Percentiles rank a stretch among this genome's conserved stretches.
Evolutionary conservation across 306 rosid genomes (phyloP).

Genomic region (Mimosa bimucronata): DNA sequence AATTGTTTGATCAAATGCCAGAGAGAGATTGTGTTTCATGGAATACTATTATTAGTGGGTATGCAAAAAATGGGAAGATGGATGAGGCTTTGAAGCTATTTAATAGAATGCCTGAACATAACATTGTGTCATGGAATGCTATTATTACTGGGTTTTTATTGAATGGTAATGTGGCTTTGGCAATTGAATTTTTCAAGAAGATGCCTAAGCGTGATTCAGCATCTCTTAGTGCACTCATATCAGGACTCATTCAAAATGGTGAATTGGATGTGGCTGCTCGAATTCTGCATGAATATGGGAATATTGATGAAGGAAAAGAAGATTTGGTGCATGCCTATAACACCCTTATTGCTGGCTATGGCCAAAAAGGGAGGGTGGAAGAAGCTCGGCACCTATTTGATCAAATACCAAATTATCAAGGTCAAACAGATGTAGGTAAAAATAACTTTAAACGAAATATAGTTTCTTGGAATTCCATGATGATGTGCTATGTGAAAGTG

Average conservation of each 20-base stretch:
- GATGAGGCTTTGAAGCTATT: slow-evolving; percentile 50
- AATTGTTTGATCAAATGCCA: slow-evolving; percentile 50
- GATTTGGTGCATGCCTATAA: slow-evolving; percentile 54
- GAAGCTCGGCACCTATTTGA: slow-evolving; percentile 52
- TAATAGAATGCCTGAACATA: slow-evolving; percentile 44
- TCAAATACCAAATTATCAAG: slow-evolving; percentile 35
- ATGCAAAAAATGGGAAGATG: slow-evolving; percentile 53
- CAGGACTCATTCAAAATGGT: slow-evolving; percentile 51
- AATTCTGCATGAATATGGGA: slow-evolving; percentile 43
- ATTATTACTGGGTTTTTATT: slow-evolving; percentile 52
- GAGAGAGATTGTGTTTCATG: slow-evolving; percentile 54
- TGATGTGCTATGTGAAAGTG: slow-evolving; percentile 56
- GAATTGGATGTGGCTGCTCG: slow-evolving; percentile 41
- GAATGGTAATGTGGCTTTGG: slow-evolving; percentile 48
- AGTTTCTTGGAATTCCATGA: slow-evolving; percentile 58
- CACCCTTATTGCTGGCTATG: slow-evolving; percentile 50
- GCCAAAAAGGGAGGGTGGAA: slow-evolving; percentile 52
- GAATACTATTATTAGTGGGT: slow-evolving; percentile 55
- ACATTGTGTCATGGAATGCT: slow-evolving; percentile 53
- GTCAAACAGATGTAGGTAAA: slow-evolving; percentile 19
- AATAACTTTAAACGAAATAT: slow-evolving; percentile 47
- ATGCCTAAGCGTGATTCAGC: slow-evolving; percentile 47
- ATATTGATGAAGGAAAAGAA: slow-evolving; percentile 28
- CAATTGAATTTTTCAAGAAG: slow-evolving; percentile 39
- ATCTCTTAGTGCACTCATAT: slow-evolving; percentile 47